Conservation (phyloP, 2,329 filamentous ascomycete species). For the Pezicula radicicola region DNA sequence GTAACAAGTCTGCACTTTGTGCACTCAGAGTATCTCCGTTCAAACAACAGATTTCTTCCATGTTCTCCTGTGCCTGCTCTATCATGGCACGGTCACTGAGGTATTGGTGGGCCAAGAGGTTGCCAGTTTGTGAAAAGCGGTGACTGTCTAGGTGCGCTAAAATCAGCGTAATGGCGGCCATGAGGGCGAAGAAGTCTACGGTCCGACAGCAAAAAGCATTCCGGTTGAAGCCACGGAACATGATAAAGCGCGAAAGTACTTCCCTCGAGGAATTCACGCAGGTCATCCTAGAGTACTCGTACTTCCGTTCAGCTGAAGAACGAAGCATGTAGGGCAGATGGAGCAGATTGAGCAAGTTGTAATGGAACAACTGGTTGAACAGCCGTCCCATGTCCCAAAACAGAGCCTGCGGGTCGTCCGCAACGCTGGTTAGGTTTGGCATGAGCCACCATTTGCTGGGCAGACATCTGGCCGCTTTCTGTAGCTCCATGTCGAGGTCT, state of each 20-base stretch:
- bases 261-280: slow-evolving; percentile 37
- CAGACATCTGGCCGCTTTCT: slow-evolving; percentile 27
- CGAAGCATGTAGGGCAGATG: slow-evolving; percentile 38
- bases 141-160: slow-evolving; percentile 34
- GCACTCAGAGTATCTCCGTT: slow-evolving; percentile 30
- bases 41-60: slow-evolving; percentile 26
- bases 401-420: slow-evolving; percentile 13
- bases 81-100: slow-evolving; percentile 36
- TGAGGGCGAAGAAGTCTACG: slow-evolving; percentile 35
- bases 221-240: slow-evolving; percentile 29
- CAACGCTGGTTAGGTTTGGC: slow-evolving; percentile 20
- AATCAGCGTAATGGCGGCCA: slow-evolving; percentile 34
- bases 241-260: slow-evolving; percentile 32
- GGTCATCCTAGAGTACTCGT: slow-evolving; percentile 32
- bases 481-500: slow-evolving; percentile 31
- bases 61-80: slow-evolving; percentile 33
- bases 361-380: slow-evolving; percentile 34
- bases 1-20: slow-evolving; percentile 28
- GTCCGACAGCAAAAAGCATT: slow-evolving; percentile 30
- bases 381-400: slow-evolving; percentile 30
- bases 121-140: slow-evolving; percentile 11
- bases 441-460: slow-evolving; percentile 34
- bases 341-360: slow-evolving; percentile 34
- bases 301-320: slow-evolving; percentile 11
- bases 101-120: slow-evolving; percentile 35